Evolutionary conservation across 805 yeast species (phyloP), one percentile per base, ranked within the genome.

Genomic region (Teunomyces cretensis): DNA sequence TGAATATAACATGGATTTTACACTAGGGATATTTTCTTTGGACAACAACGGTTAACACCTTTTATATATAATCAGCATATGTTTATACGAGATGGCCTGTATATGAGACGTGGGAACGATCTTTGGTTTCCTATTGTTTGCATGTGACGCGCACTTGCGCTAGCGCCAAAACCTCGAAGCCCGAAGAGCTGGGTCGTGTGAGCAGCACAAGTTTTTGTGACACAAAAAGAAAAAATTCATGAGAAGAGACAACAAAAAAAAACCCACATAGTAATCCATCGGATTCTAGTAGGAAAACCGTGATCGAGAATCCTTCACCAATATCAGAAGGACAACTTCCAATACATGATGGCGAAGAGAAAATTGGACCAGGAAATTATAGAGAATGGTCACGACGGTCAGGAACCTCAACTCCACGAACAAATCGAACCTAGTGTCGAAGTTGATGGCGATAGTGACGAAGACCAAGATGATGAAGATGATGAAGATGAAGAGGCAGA

Each of bases 1-100:
- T 0, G 96, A 86, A 56, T 84, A 85, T 43, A 60, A 64, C 61
- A 61, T 63, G 13, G 16, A 5, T 6, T 19, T 19, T 6, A 19
- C 22, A 4, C 22, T 19, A 19, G 22, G 22, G 22, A 6, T 19
- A 19, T 19, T 19, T 19, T 19, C 6, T 4, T 6, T 4, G 22
- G 22, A 19, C 22, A 19, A 3, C 22, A 4, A 19, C 6, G 6
- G 6, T 19, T 19, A 19, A 19, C 22, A n/a, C n/a, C n/a, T n/a
- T 19, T 4, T 19, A 4, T 19, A 19, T 19, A 19, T 19, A 19
- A 19, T 19, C 22, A 19, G 22, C 22, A 19, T 19, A 19, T 19
- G 17, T 35, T 22, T 30, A 14, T 27, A n/a, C 33, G 24, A 30
- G 12, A 13, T 11, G 40, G 12, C 40, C 40, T 24, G 40, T 27